A percentile compares a stretch with the other conserved stretches of the same genome.
These are phyloP conservation scores for Cyclotella cryptica DNA, from an alignment of 108 stramenopile genomes.

Conservation along the genomic window DNA sequence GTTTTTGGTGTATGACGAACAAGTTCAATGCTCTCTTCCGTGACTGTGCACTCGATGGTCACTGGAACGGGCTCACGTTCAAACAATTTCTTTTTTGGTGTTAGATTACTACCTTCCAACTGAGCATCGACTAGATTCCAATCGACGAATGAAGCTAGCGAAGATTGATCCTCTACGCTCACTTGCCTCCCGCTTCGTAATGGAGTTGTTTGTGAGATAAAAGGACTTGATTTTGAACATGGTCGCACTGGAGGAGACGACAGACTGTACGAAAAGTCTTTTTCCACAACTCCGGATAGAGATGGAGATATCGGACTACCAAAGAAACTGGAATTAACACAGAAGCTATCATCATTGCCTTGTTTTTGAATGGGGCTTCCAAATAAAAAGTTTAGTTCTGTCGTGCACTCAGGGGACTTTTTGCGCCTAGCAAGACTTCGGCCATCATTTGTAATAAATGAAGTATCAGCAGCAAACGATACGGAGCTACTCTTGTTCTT, in stretches of 20 bases:
- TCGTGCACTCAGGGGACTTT: not conserved
- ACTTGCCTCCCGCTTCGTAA: slow-evolving; percentile 8
- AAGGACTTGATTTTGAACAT: not conserved
- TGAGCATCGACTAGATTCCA: slow-evolving; percentile 12
- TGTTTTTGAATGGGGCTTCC: slow-evolving; percentile 18
- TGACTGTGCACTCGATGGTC: slow-evolving; percentile 1
- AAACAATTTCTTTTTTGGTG: slow-evolving; percentile 22
- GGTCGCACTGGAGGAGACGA: not conserved
- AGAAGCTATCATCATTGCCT: slow-evolving; percentile 20
- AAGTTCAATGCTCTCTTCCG: slow-evolving; percentile 11
- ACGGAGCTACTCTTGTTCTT: slow-evolving; percentile 34
- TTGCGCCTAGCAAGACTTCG: slow-evolving; percentile 1
- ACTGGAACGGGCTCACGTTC: not conserved
- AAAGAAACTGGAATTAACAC: slow-evolving; percentile 5
- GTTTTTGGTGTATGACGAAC: slow-evolving; percentile 7
- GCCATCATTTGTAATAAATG: slow-evolving; percentile 22
- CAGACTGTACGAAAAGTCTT: not conserved
- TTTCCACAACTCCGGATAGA: not conserved
- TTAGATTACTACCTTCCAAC: not conserved
- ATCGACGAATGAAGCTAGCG: slow-evolving; percentile 11
- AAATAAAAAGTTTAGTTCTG: slow-evolving; percentile 22
- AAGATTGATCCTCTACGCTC: not conserved
- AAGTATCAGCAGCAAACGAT: slow-evolving; percentile 45
- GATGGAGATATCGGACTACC: slow-evolving; percentile 11
- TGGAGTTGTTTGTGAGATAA: not conserved